A percentile compares a stretch with the other conserved stretches of the same genome.
Conservation (phyloP, 2,329 filamentous ascomycete genomes). For the Alternaria sp. region DNA sequence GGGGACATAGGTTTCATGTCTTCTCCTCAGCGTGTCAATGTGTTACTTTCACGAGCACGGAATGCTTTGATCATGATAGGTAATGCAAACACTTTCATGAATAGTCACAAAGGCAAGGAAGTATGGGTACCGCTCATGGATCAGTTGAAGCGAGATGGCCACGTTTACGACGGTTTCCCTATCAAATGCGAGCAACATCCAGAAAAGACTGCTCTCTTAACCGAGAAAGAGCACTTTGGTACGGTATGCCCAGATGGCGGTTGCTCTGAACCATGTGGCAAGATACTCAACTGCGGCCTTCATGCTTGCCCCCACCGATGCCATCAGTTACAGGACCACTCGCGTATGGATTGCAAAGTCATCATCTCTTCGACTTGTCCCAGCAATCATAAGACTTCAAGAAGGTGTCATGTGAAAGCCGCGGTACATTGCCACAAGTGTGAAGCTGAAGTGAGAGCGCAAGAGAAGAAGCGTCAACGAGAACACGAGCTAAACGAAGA, state of each 20-base stretch:
- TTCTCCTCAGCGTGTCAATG: constrained; percentile 72
- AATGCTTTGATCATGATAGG: constrained; percentile 74
- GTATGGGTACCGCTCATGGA: constrained; percentile 68
- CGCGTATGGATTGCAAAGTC: constrained; percentile 58
- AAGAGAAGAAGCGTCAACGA: constrained; percentile 54
- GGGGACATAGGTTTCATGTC: constrained; percentile 76
- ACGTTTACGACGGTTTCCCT: constrained; percentile 54
- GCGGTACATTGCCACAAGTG: constrained; percentile 61
- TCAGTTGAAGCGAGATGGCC: constrained; percentile 59
- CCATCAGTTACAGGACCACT: constrained; percentile 69
- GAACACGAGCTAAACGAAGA: constrained; percentile 62
- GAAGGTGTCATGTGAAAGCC: constrained; percentile 56
- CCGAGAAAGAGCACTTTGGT: constrained; percentile 66
- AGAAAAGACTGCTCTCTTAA: constrained; percentile 56
- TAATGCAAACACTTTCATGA: constrained; percentile 72
- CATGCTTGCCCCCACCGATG: constrained; percentile 69
- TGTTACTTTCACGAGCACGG: constrained; percentile 72
- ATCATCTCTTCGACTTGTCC: constrained; percentile 60
- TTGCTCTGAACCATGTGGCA: constrained; percentile 66
- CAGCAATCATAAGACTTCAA: constrained; percentile 59
- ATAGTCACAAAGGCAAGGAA: constrained; percentile 63
- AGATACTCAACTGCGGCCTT: constrained; percentile 62
- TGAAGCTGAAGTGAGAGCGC: constrained; percentile 58
- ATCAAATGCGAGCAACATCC: constrained; percentile 48
- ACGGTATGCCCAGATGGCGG: constrained; percentile 73